phyloP scores from a whole-genome alignment of 345 rosid genomes.

The Lepidium aucheri region DNA sequence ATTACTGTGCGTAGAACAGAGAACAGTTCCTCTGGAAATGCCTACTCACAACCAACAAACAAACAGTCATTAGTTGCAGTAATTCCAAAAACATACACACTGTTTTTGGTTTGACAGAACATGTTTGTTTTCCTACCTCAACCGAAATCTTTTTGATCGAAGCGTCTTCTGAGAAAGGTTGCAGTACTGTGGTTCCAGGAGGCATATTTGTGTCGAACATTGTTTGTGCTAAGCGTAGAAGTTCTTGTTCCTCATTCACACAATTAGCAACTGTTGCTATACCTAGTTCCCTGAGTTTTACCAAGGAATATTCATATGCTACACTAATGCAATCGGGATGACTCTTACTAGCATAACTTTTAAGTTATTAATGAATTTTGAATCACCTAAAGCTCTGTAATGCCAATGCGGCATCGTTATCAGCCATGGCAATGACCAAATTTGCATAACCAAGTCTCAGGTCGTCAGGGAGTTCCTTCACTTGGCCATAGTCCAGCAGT shows the following conservation, averaged over 20 bases:
- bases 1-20: conserved; percentile 83
- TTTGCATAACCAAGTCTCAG: conserved; percentile 86
- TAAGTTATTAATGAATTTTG: background rate
- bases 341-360: background rate
- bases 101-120: background rate
- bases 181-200: conserved; percentile 63
- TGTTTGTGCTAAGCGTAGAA: conserved; percentile 66
- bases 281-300: conserved; percentile 71
- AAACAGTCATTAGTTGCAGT: background rate
- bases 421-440: conserved; percentile 78
- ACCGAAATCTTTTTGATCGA: conserved; percentile 69
- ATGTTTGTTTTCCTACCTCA: conserved; percentile 37
- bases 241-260: conserved; percentile 58
- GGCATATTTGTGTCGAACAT: conserved; percentile 90
- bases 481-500: conserved; percentile 92
- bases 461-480: conserved; percentile 84
- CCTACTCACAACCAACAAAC: conserved; percentile 31
- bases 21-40: conserved; percentile 89
- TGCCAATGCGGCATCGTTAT: conserved; percentile 51
- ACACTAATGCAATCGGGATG: background rate
- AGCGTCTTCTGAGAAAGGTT: conserved; percentile 88
- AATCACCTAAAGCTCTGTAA: conserved; percentile 70
- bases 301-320: background rate
- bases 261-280: conserved; percentile 52
- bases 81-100: background rate